These are phyloP conservation scores for Saururus chinensis DNA, from an alignment of 164 flowering plant species.

Conservation along the genomic window DNA sequence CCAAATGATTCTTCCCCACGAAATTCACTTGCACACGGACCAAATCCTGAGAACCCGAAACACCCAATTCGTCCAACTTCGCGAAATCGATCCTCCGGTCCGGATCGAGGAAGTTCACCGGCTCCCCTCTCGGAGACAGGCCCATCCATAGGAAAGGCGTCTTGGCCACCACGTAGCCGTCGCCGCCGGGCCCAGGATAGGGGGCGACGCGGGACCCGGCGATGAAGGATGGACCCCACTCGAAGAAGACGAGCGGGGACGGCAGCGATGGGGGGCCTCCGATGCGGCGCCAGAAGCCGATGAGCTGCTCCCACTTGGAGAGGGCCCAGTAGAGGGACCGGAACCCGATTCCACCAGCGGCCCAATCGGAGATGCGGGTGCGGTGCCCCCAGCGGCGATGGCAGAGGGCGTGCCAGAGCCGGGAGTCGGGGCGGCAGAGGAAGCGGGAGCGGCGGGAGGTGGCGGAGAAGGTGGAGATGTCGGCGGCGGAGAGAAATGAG, in stretches of 20 bases:
- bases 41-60: conserved; percentile 30
- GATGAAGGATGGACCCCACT: conserved; percentile 63
- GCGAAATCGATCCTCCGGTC: conserved; percentile 27
- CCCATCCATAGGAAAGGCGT: conserved; percentile 64
- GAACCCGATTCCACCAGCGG: conserved; percentile 22
- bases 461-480: conserved; percentile 51
- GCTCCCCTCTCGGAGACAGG: conserved; percentile 33
- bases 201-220: conserved; percentile 59
- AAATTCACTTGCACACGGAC: conserved; percentile 51
- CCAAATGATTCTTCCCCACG: conserved; percentile 53
- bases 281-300: conserved; percentile 82
- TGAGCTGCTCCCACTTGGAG: conserved; percentile 45
- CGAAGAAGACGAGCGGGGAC: conserved; percentile 54
- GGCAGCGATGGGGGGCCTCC: conserved; percentile 13
- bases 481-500: conserved; percentile 61
- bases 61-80: conserved; percentile 15
- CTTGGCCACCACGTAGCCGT: conserved; percentile 39
- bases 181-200: conserved; percentile 19
- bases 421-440: conserved; percentile 36
- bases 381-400: conserved; percentile 58
- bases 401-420: conserved; percentile 69
- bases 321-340: conserved; percentile 51
- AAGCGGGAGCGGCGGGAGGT: conserved; percentile 48
- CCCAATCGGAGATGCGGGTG: conserved; percentile 64
- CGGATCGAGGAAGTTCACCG: conserved; percentile 38